Base-by-base conservation (phyloP, 306 rosid species). In the Lathyrus tuberosus region DNA sequence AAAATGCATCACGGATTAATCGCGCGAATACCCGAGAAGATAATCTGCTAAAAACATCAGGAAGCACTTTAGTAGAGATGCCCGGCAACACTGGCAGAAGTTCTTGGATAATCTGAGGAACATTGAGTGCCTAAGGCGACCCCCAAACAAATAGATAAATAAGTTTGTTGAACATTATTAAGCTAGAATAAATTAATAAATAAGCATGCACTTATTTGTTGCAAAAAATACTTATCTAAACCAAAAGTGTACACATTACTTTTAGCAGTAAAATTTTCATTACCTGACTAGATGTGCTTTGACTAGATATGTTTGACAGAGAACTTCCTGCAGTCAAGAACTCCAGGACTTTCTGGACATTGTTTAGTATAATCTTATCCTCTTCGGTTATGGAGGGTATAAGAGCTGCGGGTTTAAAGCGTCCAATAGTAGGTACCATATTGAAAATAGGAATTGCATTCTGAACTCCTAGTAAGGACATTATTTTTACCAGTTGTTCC, bases 1-100 rank as follows among this genome's bases (percentile, higher is more conserved):
- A 78, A 83, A 90, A 64, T 81, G 95, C 48, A 67, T 94, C 98
- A 6, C 95, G 90, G 48, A 94, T 84, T 62, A 90, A 13, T 68
- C 98, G 89, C 54, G 98, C 98, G 0, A 94, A 71, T 67, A 90
- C 88, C 66, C 98, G 91, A 74, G 98, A 94, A 75, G 97, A 84
- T 73, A 94, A 80, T 81, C 98, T 85, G 74, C 78, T 80, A 16
- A 87, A 44, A 83, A 94, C 80, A 16, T 94, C 98, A 2, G 98
- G 98, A 41, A 94, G 96, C 58, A 94, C 85, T 54, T 73, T 90
- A 51, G 75, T 82, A 26, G 98, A 88, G 48, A 94, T 85, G 76
- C 95, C 87, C 0, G 98, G 98, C 78, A 94, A 78, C 76, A 90
- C 84, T 33, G 97, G 98, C 62, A 94, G 87, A 76, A 94, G 90